phyloP scores from a whole-genome alignment of 148 eudicot species.

The Limonium bicolor region DNA sequence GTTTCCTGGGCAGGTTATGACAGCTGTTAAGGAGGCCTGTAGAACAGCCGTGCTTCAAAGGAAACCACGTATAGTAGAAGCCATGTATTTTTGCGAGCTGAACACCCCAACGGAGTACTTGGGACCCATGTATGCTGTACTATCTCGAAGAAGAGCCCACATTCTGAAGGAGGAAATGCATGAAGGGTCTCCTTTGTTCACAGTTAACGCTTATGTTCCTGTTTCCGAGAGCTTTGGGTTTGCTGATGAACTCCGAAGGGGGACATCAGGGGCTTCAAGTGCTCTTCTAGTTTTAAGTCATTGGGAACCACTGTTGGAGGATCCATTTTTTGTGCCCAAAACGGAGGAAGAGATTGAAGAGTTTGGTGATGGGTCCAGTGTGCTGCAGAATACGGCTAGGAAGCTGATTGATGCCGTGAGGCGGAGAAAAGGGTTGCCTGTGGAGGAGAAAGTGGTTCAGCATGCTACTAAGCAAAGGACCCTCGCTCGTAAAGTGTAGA shows the following conservation, averaged over 20 bases:
- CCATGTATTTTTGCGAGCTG: constrained; percentile 72
- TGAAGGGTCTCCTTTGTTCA: constrained; percentile 82
- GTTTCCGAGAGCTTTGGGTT: constrained; percentile 94
- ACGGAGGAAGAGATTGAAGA: constrained; percentile 94
- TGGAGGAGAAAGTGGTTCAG: constrained; percentile 89
- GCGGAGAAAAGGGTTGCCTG: constrained; percentile 77
- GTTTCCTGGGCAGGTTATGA: constrained; percentile 88
- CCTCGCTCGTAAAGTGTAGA: constrained; percentile 80
- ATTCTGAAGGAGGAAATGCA: constrained; percentile 91
- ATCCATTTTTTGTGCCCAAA: constrained; percentile 90
- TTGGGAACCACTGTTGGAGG: constrained; percentile 76
- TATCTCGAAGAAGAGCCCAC: constrained; percentile 66
- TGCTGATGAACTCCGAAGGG: constrained; percentile 76
- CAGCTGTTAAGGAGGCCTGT: constrained; percentile 79
- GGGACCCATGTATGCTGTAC: constrained; percentile 76
- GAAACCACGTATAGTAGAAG: constrained; percentile 73
- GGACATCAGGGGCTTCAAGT: constrained; percentile 88
- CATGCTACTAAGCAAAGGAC: constrained; percentile 94
- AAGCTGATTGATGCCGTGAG: constrained; percentile 87
- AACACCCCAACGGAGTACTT: constrained; percentile 68
- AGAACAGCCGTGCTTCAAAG: constrained; percentile 63
- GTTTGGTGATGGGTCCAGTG: constrained; percentile 88
- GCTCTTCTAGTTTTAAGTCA: constrained; percentile 86
- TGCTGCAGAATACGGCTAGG: constrained; percentile 62
- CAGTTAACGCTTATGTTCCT: constrained; percentile 77